Percentiles rank a stretch among this genome's conserved stretches.
Conservation (phyloP, 2,329 filamentous ascomycete genomes). For the Tolypocladium ovalisporum region DNA sequence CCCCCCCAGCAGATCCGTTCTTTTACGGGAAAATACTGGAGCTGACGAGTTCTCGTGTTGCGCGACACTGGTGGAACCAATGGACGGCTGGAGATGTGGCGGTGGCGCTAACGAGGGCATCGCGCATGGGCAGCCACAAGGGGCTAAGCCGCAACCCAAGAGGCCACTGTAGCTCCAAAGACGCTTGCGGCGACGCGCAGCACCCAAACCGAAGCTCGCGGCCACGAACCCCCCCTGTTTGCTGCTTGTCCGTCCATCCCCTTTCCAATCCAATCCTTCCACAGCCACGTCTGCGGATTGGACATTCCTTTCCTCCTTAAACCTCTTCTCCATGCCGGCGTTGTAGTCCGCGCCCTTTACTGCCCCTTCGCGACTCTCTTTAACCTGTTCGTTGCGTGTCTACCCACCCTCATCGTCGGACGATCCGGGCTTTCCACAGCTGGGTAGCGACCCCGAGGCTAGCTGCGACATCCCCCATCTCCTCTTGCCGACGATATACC, state of each 20-base stretch:
- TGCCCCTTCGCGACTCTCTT: conserved; percentile 11
- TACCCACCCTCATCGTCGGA: neutral
- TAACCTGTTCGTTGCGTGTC: conserved; percentile 2
- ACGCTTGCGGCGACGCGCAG: conserved; percentile 1
- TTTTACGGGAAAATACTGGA: neutral
- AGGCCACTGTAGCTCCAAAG: conserved; percentile 1
- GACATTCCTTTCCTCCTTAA: neutral
- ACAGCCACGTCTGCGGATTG: neutral
- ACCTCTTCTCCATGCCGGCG: conserved; percentile 2
- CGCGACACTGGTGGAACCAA: neutral
- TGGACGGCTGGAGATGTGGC: neutral
- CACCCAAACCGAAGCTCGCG: neutral
- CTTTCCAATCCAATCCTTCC: conserved; percentile 1
- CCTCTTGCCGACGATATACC: neutral
- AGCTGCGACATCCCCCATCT: neutral
- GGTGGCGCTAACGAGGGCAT: neutral
- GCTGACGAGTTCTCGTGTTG: neutral
- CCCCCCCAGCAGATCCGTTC: neutral
- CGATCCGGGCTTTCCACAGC: neutral
- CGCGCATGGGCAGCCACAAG: neutral
- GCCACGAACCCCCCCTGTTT: neutral
- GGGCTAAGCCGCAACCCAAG: neutral
- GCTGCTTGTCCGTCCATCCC: neutral
- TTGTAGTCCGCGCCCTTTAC: conserved; percentile 1
- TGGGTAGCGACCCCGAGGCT: neutral